Percentiles rank a stretch among this genome's conserved stretches.
phyloP scores from a whole-genome alignment of 192 early-diverging fungal genomes.

The Coemansia sp. region DNA sequence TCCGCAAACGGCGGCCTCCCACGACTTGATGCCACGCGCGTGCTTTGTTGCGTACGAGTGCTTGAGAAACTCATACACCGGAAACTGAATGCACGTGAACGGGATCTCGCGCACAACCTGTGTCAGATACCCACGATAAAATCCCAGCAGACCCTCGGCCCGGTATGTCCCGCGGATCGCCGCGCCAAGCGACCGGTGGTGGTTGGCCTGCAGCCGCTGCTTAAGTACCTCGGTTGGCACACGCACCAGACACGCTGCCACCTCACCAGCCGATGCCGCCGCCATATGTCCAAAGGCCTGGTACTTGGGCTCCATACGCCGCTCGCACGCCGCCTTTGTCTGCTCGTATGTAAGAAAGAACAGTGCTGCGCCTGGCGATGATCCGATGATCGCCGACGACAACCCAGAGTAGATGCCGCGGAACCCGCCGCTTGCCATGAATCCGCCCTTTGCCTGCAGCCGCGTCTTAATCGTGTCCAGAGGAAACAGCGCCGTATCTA shows the following conservation, averaged over 20 bases:
- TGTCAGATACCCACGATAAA: conserved; percentile 91
- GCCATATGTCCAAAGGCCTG: conserved; percentile 80
- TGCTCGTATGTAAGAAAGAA: conserved; percentile 96
- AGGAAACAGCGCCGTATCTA: conserved; percentile 92
- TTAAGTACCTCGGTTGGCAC: conserved; percentile 97
- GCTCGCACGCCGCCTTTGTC: conserved; percentile 58
- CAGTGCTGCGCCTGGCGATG: conserved; percentile 81
- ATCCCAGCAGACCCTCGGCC: conserved; percentile 76
- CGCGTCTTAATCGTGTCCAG: conserved; percentile 98
- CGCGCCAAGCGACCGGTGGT: conserved; percentile 60
- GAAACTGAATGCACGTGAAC: conserved; percentile 96
- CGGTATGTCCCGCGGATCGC: conserved; percentile 68
- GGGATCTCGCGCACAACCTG: conserved; percentile 96
- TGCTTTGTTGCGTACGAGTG: conserved; percentile 53
- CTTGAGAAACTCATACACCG: conserved; percentile 92
- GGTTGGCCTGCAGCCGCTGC: conserved; percentile 91
- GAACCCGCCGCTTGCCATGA: conserved; percentile 83
- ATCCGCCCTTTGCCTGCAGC: conserved; percentile 84
- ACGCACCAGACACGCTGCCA: conserved; percentile 88
- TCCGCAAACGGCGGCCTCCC: conserved; percentile 85
- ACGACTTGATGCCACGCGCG: conserved; percentile 61
- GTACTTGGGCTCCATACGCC: conserved; percentile 38
- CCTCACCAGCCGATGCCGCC: conserved; percentile 87
- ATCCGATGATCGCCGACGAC: conserved; percentile 88
- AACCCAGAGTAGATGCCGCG: conserved; percentile 89